Conservation (phyloP, 2,329 filamentous ascomycete genomes). For the Sporothrix brunneoviolacea region DNA sequence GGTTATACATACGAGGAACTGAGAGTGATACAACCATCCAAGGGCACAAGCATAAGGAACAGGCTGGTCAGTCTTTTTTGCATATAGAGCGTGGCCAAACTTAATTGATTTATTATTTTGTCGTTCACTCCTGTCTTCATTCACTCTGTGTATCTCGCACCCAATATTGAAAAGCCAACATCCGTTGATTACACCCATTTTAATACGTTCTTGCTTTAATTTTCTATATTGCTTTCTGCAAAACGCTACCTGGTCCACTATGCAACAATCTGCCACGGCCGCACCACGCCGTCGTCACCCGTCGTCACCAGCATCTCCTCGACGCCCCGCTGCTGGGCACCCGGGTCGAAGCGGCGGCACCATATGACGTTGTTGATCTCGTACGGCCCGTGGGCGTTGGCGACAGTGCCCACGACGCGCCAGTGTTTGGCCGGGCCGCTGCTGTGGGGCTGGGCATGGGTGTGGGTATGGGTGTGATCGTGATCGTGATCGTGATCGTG, state of each 20-base stretch:
- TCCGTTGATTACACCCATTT: too few species aligned
- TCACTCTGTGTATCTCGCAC: too few species aligned
- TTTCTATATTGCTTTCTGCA: neutral
- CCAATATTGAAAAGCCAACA: too few species aligned
- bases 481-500: conserved; percentile 18
- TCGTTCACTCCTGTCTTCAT: too few species aligned
- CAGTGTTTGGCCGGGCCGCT: conserved; percentile 42
- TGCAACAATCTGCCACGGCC: conserved; percentile 60
- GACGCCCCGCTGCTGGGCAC: conserved; percentile 42
- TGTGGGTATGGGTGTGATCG: neutral
- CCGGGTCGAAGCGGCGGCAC: conserved; percentile 71
- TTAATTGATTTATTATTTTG: too few species aligned
- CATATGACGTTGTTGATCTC: conserved; percentile 91
- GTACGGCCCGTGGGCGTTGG: conserved; percentile 80
- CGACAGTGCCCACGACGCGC: conserved; percentile 61
- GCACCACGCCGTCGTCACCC: conserved; percentile 84
- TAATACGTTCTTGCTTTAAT: neutral
- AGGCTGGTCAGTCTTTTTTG: too few species aligned
- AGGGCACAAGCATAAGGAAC: too few species aligned
- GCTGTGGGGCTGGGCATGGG: neutral
- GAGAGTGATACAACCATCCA: too few species aligned
- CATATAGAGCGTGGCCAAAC: too few species aligned
- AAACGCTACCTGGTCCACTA: too few species aligned
- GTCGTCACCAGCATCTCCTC: conserved; percentile 89
- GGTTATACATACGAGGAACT: too few species aligned